Evolutionary conservation across 495 filamentous ascomycete species (phyloP).

Genomic region (Viridothelium virens): DNA sequence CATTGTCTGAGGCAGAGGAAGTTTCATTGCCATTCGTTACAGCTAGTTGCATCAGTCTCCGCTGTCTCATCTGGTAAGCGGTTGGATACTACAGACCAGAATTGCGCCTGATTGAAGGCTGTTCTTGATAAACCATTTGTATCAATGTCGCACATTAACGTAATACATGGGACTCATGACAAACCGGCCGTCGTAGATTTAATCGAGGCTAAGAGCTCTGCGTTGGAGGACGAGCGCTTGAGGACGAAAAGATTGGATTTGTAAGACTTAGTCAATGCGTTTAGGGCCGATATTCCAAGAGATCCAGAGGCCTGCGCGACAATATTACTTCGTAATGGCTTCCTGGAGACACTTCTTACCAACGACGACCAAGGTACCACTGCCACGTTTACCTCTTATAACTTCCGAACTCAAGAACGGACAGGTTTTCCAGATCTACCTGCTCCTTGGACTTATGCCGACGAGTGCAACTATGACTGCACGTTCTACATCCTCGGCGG

Average conservation of each 20-base stretch:
- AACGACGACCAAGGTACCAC: not conserved
- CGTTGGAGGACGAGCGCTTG: not conserved
- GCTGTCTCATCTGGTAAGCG: too few relatives aligned
- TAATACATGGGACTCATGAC: not conserved
- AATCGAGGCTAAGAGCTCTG: not conserved
- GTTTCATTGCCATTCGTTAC: too few relatives aligned
- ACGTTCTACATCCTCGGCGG: not conserved
- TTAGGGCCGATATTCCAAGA: not conserved
- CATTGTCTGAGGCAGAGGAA: too few relatives aligned
- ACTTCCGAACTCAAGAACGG: not conserved
- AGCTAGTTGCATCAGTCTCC: too few relatives aligned
- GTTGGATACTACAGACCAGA: too few relatives aligned
- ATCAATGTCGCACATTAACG: too few relatives aligned
- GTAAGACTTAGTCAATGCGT: not conserved
- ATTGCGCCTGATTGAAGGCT: too few relatives aligned
- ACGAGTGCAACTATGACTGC: not conserved
- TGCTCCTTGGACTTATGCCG: not conserved
- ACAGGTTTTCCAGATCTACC: not conserved
- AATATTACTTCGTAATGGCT: not conserved
- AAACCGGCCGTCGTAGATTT: not conserved
- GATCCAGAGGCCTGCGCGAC: not conserved
- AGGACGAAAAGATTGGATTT: not conserved
- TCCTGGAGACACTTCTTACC: not conserved
- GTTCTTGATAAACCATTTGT: too few relatives aligned
- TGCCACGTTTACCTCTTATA: not conserved